A percentile compares a stretch with the other conserved stretches of the same genome.
Evolutionary conservation across 2,329 filamentous ascomycete genomes (phyloP).

Genomic region (Periconia digitata): DNA sequence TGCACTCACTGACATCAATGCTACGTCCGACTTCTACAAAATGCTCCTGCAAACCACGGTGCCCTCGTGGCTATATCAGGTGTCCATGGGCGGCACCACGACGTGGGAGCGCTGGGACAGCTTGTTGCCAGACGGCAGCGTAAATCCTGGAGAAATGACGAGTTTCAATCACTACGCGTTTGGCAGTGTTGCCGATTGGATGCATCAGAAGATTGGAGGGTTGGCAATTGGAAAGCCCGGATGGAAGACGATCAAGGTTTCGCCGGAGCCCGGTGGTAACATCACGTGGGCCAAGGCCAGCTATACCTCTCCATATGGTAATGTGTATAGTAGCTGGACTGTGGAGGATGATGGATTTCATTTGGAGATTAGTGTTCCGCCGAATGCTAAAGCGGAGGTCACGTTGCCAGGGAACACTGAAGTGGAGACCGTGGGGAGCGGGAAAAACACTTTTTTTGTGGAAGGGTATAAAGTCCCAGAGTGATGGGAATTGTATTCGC

Average conservation of each 20-base stretch:
- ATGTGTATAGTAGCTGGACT: slow-evolving; percentile 27
- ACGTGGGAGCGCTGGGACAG: slow-evolving; percentile 58
- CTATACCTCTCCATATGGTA: slow-evolving; percentile 37
- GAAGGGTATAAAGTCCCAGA: slow-evolving; percentile 2
- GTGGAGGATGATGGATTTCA: slow-evolving; percentile 6
- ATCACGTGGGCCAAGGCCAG: slow-evolving; percentile 30
- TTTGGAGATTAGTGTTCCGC: slow-evolving; percentile 5
- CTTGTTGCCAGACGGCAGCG: slow-evolving; percentile 46
- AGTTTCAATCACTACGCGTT: slow-evolving; percentile 56
- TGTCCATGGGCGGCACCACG: slow-evolving; percentile 51
- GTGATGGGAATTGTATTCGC: too few species aligned
- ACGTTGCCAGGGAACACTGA: slow-evolving; percentile 2
- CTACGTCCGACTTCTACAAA: slow-evolving; percentile 41
- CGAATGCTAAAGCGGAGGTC: slow-evolving; percentile 4
- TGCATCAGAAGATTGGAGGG: slow-evolving; percentile 49
- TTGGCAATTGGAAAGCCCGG: slow-evolving; percentile 45
- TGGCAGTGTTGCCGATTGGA: slow-evolving; percentile 53
- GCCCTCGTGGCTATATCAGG: slow-evolving; percentile 54
- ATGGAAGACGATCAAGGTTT: slow-evolving; percentile 44
- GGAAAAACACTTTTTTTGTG: slow-evolving; percentile 1
- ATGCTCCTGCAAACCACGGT: slow-evolving; percentile 52
- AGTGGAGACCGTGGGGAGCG: slow-evolving; percentile 4
- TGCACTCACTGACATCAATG: slow-evolving; percentile 14
- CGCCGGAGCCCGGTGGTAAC: slow-evolving; percentile 36
- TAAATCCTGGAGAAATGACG: slow-evolving; percentile 53